Evolutionary conservation across 352 stramenopile genomes (phyloP).

Genomic region (Globisporangium spiculum): DNA sequence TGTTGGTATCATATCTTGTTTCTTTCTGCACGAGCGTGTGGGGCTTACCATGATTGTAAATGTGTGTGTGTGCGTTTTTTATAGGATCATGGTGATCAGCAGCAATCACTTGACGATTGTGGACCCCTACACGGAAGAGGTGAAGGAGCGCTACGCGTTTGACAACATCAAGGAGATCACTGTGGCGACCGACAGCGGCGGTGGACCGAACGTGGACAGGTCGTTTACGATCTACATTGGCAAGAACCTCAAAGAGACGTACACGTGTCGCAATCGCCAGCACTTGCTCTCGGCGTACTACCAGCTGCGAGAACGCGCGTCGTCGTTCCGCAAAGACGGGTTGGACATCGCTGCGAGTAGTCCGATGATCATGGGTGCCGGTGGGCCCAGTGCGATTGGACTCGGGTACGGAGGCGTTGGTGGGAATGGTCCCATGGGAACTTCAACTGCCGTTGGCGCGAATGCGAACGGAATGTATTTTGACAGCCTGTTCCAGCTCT

Average conservation of each 20-base stretch:
- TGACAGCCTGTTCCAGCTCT: slow-evolving; percentile 84
- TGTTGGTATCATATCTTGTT: slow-evolving; percentile 5
- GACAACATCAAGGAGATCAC: slow-evolving; percentile 89
- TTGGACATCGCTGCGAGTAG: slow-evolving; percentile 46
- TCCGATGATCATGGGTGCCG: slow-evolving; percentile 33
- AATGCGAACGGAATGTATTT: slow-evolving; percentile 77
- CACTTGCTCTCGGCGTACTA: slow-evolving; percentile 87
- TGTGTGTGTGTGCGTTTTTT: slow-evolving; percentile 13
- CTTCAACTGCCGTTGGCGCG: slow-evolving; percentile 21
- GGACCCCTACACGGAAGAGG: slow-evolving; percentile 82
- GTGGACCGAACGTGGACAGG: slow-evolving; percentile 60
- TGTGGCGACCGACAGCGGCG: slow-evolving; percentile 59
- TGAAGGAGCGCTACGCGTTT: slow-evolving; percentile 85
- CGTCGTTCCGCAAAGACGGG: slow-evolving; percentile 58
- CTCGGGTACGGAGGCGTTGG: slow-evolving; percentile 28
- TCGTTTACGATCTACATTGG: slow-evolving; percentile 83
- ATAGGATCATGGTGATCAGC: slow-evolving; percentile 76
- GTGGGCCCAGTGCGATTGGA: slow-evolving; percentile 20
- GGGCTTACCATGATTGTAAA: slow-evolving; percentile 2
- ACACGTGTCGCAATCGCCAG: slow-evolving; percentile 79
- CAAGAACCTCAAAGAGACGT: slow-evolving; percentile 86
- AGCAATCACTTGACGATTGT: slow-evolving; percentile 79
- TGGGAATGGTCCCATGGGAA: slow-evolving; percentile 18
- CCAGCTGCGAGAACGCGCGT: slow-evolving; percentile 74
- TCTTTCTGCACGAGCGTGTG: not conserved